Conservation (phyloP, 2,329 filamentous ascomycete genomes). For the Rugonectria rugulosa region DNA sequence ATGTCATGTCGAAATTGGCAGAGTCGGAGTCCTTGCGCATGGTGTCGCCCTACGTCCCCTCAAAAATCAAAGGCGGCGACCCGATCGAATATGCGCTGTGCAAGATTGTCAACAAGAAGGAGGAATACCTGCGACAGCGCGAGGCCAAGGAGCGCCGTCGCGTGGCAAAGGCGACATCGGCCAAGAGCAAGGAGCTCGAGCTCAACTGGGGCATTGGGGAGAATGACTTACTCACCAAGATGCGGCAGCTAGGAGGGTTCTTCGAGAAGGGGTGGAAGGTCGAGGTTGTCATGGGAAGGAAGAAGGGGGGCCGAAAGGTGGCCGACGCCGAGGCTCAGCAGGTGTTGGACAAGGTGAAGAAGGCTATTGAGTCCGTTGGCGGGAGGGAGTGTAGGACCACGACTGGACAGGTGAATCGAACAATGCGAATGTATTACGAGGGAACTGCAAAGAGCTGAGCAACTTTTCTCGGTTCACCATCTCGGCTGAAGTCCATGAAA, state of each 20-base stretch:
- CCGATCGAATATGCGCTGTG: slow-evolving; percentile 65
- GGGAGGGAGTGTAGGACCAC: slow-evolving; percentile 54
- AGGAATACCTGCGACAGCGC: slow-evolving; percentile 53
- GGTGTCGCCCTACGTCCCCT: slow-evolving; percentile 48
- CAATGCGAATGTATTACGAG: slow-evolving; percentile 55
- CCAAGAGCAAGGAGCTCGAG: slow-evolving; percentile 78
- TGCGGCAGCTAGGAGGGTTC: slow-evolving; percentile 73
- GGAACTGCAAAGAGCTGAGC: slow-evolving; percentile 30
- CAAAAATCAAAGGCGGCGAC: slow-evolving; percentile 35
- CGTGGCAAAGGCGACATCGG: slow-evolving; percentile 50
- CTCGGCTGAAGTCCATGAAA: no score
- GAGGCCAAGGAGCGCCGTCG: slow-evolving; percentile 53
- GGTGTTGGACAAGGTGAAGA: slow-evolving; percentile 56
- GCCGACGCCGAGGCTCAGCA: slow-evolving; percentile 68
- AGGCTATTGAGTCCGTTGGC: slow-evolving; percentile 43
- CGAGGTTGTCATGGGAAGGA: slow-evolving; percentile 72
- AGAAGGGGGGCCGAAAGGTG: slow-evolving; percentile 67
- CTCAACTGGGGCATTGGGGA: slow-evolving; percentile 85
- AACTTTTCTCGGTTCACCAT: no score
- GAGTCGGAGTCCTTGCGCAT: slow-evolving; percentile 50
- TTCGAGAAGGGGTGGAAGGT: slow-evolving; percentile 78
- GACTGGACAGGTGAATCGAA: slow-evolving; percentile 54
- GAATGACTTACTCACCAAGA: slow-evolving; percentile 77
- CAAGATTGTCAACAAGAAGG: slow-evolving; percentile 70
- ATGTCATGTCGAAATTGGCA: slow-evolving; percentile 52